phyloP scores from a whole-genome alignment of 164 flowering plant species.

The Protea cynaroides region DNA sequence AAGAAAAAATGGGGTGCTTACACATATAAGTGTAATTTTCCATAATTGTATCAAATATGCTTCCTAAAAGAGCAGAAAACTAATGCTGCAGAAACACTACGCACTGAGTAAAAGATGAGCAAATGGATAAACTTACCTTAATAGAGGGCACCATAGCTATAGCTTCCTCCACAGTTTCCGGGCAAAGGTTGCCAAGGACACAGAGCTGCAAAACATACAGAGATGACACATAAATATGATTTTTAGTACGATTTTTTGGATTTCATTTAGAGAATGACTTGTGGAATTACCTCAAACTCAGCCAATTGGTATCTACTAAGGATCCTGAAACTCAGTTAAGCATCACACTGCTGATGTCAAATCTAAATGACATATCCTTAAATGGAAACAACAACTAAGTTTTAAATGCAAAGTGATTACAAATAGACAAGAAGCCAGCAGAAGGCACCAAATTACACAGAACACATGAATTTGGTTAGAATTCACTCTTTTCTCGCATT shows the following conservation, averaged over 20 bases:
- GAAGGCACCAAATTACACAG: background rate
- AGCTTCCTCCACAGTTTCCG: slow-evolving; percentile 97
- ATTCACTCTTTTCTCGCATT: too few species aligned
- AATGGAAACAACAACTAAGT: background rate
- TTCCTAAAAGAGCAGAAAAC: background rate
- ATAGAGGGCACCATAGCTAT: slow-evolving; percentile 96
- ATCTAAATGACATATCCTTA: background rate
- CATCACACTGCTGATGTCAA: slow-evolving; percentile 6
- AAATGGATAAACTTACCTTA: slow-evolving; percentile 41
- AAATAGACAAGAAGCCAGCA: background rate
- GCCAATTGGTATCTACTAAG: slow-evolving; percentile 83
- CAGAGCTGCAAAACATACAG: slow-evolving; percentile 61
- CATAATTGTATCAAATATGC: too few species aligned
- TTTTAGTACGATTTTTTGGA: background rate
- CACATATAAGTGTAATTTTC: too few species aligned
- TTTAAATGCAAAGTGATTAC: background rate
- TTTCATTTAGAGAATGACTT: background rate
- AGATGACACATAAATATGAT: background rate
- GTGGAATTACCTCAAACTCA: slow-evolving; percentile 81
- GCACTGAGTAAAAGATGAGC: background rate
- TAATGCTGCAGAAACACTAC: background rate
- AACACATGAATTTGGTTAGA: background rate
- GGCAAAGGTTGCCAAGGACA: slow-evolving; percentile 97
- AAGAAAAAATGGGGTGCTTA: too few species aligned
- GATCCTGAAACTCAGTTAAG: slow-evolving; percentile 69